A percentile compares a stretch with the other conserved stretches of the same genome.
phyloP scores from a whole-genome alignment of 768 basidiomycete species.

The Termitomyces sp. region DNA sequence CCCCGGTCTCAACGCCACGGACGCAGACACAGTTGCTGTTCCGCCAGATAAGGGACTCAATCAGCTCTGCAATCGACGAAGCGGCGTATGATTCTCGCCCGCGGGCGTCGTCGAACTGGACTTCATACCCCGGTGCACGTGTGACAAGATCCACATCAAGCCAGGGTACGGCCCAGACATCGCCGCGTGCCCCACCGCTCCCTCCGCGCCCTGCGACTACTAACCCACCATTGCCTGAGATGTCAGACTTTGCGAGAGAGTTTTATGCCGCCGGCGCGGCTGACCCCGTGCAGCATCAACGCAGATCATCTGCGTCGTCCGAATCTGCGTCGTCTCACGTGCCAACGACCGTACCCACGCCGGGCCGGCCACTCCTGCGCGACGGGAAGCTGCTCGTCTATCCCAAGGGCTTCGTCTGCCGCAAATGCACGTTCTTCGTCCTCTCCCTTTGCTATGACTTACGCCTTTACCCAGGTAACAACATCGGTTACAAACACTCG shows the following conservation, averaged over 20 bases:
- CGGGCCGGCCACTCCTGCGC: slow-evolving; percentile 63
- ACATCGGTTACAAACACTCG: slow-evolving; percentile 66
- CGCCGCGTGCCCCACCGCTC: neutral
- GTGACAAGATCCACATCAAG: neutral
- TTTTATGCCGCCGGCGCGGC: neutral
- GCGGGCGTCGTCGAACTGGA: neutral
- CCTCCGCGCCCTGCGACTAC: neutral
- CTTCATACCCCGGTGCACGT: neutral
- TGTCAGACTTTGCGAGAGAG: neutral
- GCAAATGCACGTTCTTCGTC: slow-evolving; percentile 49
- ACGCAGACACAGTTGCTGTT: neutral
- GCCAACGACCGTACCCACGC: slow-evolving; percentile 56
- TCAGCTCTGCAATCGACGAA: too few species aligned
- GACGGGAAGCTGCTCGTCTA: slow-evolving; percentile 64
- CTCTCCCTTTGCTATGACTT: neutral
- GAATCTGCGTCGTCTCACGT: slow-evolving; percentile 22
- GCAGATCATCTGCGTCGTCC: neutral
- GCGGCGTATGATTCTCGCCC: neutral
- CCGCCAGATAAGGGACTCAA: slow-evolving; percentile 11
- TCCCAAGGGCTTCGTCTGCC: slow-evolving; percentile 54
- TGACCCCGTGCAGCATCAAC: neutral
- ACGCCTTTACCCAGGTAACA: slow-evolving; percentile 41
- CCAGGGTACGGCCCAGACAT: neutral
- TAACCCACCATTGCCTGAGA: neutral
- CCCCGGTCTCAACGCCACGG: neutral